Conservation (phyloP, 306 rosid species). For the Cajanus cajan region DNA sequence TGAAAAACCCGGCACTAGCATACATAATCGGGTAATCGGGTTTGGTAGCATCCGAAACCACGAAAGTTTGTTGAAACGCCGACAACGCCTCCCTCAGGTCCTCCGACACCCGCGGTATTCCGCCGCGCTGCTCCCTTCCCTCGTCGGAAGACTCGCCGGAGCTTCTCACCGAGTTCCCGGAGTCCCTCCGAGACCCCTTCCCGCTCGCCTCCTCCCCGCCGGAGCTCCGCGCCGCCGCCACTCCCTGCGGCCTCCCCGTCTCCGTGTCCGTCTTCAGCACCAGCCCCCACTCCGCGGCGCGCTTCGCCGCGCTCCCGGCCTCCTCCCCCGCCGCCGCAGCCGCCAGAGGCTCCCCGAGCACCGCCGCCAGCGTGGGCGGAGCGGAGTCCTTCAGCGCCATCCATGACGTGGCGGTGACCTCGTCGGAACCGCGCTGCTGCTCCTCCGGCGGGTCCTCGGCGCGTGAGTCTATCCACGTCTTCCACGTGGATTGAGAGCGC, state of each 20-base stretch:
- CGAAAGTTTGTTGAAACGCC: slow-evolving; percentile 89
- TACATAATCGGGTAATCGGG: slow-evolving; percentile 89
- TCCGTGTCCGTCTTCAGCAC: slow-evolving; percentile 78
- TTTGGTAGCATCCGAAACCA: slow-evolving; percentile 90
- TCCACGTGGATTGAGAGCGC: slow-evolving; percentile 52
- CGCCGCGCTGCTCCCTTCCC: slow-evolving; percentile 56
- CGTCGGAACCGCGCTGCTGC: slow-evolving; percentile 22
- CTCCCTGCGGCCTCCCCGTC: slow-evolving; percentile 86
- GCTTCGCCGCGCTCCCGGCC: slow-evolving; percentile 49
- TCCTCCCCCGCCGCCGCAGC: background rate
- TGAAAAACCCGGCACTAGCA: slow-evolving; percentile 94
- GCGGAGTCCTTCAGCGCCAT: slow-evolving; percentile 75
- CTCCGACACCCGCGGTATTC: slow-evolving; percentile 75
- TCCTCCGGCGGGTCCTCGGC: background rate
- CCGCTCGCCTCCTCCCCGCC: slow-evolving; percentile 53
- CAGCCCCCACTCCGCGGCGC: slow-evolving; percentile 98
- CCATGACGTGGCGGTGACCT: slow-evolving; percentile 62
- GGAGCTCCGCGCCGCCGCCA: slow-evolving; percentile 55
- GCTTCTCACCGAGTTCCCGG: slow-evolving; percentile 61
- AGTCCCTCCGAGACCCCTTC: slow-evolving; percentile 53
- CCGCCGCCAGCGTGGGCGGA: slow-evolving; percentile 37
- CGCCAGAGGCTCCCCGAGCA: slow-evolving; percentile 16
- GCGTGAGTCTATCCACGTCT: slow-evolving; percentile 39
- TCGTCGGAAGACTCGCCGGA: slow-evolving; percentile 70
- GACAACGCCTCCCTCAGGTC: slow-evolving; percentile 80